Conservation (phyloP, 345 rosid species). For the Combretum micranthum region DNA sequence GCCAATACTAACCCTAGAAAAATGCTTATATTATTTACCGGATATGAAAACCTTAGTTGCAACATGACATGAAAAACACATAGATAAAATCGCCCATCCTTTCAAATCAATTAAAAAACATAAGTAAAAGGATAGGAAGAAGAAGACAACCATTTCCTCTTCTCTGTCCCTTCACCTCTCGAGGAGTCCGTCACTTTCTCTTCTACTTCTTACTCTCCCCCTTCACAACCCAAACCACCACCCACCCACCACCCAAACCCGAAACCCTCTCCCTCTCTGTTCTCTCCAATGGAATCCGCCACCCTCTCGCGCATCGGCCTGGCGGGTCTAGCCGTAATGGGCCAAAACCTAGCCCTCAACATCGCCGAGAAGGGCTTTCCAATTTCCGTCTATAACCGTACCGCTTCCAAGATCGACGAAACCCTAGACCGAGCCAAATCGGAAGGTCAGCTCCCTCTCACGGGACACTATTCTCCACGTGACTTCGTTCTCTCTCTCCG, state of each 20-base stretch:
- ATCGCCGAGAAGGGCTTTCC: slow-evolving; percentile 93
- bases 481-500: slow-evolving; percentile 88
- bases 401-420: slow-evolving; percentile 83
- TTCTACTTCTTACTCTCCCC: neutral
- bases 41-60: no score
- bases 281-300: slow-evolving; percentile 53
- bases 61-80: no score
- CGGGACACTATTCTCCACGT: slow-evolving; percentile 67
- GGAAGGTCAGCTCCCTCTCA: slow-evolving; percentile 72
- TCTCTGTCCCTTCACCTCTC: slow-evolving; percentile 47
- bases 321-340: slow-evolving; percentile 98
- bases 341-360: slow-evolving; percentile 90
- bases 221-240: neutral
- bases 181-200: slow-evolving; percentile 56
- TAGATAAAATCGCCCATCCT: no score
- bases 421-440: slow-evolving; percentile 58
- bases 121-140: no score
- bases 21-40: no score
- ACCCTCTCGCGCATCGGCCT: slow-evolving; percentile 78
- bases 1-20: no score
- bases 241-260: slow-evolving; percentile 46
- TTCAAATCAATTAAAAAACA: no score
- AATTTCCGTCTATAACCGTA: slow-evolving; percentile 90
- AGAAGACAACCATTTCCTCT: no score
- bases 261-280: slow-evolving; percentile 43